Conservation (phyloP, 129 eudicot species). For the Calendula officinalis region DNA sequence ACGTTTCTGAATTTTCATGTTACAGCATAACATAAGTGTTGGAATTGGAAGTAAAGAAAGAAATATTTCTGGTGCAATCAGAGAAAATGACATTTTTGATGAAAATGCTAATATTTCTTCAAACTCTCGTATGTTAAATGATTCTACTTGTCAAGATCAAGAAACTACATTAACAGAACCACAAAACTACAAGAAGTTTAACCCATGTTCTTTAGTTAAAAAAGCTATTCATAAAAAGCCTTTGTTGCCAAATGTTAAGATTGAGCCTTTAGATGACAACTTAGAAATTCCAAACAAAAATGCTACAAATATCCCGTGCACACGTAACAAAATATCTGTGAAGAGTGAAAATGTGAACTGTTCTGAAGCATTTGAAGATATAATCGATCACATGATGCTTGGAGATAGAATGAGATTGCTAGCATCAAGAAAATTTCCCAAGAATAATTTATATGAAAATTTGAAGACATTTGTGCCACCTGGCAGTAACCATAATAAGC, state of each 20-base stretch:
- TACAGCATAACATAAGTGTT: constrained; percentile 39
- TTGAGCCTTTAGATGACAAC: constrained; percentile 46
- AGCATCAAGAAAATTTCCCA: constrained; percentile 37
- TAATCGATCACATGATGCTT: constrained; percentile 69
- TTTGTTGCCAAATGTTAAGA: constrained; percentile 41
- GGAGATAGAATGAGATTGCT: constrained; percentile 61
- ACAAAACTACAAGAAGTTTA: constrained; percentile 12
- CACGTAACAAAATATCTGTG: constrained; percentile 19
- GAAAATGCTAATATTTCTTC: constrained; percentile 17
- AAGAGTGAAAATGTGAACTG: constrained; percentile 42
- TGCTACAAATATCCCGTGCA: constrained; percentile 13
- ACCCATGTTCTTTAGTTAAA: constrained; percentile 17
- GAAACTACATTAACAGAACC: constrained; percentile 16
- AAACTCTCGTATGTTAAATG: constrained; percentile 18
- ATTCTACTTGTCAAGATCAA: constrained; percentile 9
- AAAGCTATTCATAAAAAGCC: constrained; percentile 6
- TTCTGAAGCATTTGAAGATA: constrained; percentile 46
- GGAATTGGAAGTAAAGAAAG: constrained; percentile 19
- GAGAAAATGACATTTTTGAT: constrained; percentile 20
- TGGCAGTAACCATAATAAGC: constrained; percentile 29
- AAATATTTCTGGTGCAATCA: constrained; percentile 2
- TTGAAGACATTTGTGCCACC: constrained; percentile 29
- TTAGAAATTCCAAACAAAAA: constrained; percentile 20
- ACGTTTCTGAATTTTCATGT: constrained; percentile 21
- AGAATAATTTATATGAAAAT: constrained; percentile 11